These are phyloP conservation scores for Solanum hybrid DNA, from an alignment of 305 asterid species.

Conservation along the genomic window DNA sequence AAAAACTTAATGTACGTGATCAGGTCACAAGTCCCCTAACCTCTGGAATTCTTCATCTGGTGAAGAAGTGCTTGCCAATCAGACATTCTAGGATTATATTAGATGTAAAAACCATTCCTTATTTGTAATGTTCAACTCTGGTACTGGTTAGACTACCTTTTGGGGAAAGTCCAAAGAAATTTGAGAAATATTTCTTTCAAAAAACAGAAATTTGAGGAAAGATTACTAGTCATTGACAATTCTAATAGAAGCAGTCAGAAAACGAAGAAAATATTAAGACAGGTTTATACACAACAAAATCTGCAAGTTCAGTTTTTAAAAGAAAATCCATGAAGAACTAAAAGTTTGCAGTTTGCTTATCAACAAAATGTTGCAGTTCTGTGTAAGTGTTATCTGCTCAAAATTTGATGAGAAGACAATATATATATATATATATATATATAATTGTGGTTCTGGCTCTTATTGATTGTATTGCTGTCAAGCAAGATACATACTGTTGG, in stretches of 20 bases:
- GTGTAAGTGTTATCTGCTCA: neutral
- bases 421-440: neutral
- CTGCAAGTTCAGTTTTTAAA: neutral
- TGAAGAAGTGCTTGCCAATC: neutral
- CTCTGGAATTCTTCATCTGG: neutral
- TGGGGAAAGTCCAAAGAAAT: neutral
- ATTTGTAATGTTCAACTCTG: neutral
- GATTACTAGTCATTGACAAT: neutral
- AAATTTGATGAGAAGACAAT: neutral
- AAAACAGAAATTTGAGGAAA: neutral
- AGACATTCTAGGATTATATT: neutral
- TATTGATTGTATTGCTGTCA: neutral
- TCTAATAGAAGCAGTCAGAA: neutral
- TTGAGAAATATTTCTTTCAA: neutral
- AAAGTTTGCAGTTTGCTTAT: neutral
- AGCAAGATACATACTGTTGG: slow-evolving; percentile 57
- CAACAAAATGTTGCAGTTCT: neutral
- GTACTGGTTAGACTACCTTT: neutral
- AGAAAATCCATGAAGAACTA: neutral
- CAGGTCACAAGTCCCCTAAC: neutral
- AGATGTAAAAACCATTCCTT: neutral
- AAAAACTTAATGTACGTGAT: neutral
- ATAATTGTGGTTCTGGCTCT: neutral
- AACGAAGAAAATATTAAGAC: neutral
- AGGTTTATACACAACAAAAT: neutral